Conservation (phyloP, 345 rosid genomes). For the Brassica carinata region DNA sequence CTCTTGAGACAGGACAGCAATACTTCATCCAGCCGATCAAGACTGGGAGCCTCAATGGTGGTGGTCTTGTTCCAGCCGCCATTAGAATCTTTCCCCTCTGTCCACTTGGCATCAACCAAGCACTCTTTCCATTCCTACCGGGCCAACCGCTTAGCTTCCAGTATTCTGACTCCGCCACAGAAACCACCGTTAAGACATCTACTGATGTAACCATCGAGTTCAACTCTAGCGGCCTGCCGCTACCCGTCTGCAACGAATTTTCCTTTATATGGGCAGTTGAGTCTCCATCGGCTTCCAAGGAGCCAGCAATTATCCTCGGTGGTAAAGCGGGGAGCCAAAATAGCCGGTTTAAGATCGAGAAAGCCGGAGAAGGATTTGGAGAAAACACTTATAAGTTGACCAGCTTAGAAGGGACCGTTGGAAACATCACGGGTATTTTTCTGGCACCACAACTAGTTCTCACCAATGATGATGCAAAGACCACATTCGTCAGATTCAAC, state of each 20-base stretch:
- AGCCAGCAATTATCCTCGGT: neutral
- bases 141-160: slow-evolving; percentile 17
- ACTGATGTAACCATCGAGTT: slow-evolving; percentile 15
- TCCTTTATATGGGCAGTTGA: slow-evolving; percentile 15
- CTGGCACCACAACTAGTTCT: neutral
- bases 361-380: neutral
- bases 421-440: neutral
- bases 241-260: neutral
- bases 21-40: slow-evolving; percentile 28
- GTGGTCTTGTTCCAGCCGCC: slow-evolving; percentile 29
- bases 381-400: slow-evolving; percentile 22
- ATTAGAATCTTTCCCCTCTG: neutral
- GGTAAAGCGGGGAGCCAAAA: neutral
- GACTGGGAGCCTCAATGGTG: neutral
- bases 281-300: neutral
- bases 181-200: neutral
- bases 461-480: slow-evolving; percentile 7
- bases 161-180: neutral
- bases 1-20: neutral
- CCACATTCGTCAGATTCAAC: neutral
- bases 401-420: neutral
- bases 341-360: neutral
- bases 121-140: neutral
- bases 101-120: slow-evolving; percentile 23
- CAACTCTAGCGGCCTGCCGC: neutral